Conservation (phyloP, 129 eudicot species). For the Lactuca sativa region DNA sequence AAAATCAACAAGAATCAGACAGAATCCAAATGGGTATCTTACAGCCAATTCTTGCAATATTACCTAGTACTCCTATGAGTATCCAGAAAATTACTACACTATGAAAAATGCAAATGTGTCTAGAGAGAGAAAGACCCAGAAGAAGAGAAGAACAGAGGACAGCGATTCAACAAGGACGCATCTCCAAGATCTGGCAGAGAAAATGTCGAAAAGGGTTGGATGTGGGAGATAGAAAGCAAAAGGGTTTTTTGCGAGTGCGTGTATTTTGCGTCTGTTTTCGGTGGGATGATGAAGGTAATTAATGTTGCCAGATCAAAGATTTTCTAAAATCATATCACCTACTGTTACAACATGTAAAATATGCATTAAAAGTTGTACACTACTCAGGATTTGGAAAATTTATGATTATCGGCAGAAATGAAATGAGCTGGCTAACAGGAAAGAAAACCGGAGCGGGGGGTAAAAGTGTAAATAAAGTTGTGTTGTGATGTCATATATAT, state of each 20-base stretch:
- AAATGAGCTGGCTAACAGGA: slow-evolving; percentile 27
- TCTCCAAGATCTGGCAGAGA: slow-evolving; percentile 58
- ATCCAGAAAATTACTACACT: background rate
- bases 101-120: slow-evolving; percentile 13
- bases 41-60: background rate
- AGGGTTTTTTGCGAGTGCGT: slow-evolving; percentile 38
- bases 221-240: slow-evolving; percentile 25
- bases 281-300: slow-evolving; percentile 12
- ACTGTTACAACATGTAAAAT: background rate
- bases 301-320: slow-evolving; percentile 7
- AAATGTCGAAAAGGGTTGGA: slow-evolving; percentile 37
- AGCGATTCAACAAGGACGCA: slow-evolving; percentile 34
- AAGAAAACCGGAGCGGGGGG: slow-evolving; percentile 10
- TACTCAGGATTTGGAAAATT: slow-evolving; percentile 7
- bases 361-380: background rate
- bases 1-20: slow-evolving; percentile 6
- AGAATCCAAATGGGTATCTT: slow-evolving; percentile 19
- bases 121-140: background rate
- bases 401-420: background rate
- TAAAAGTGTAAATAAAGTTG: slow-evolving; percentile 31
- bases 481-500: slow-evolving; percentile 22
- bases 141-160: slow-evolving; percentile 19
- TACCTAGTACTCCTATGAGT: background rate
- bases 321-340: background rate
- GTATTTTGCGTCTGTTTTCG: slow-evolving; percentile 33